Conservation (phyloP, 2,329 filamentous ascomycete species). For the Pseudopithomyces chartarum region DNA sequence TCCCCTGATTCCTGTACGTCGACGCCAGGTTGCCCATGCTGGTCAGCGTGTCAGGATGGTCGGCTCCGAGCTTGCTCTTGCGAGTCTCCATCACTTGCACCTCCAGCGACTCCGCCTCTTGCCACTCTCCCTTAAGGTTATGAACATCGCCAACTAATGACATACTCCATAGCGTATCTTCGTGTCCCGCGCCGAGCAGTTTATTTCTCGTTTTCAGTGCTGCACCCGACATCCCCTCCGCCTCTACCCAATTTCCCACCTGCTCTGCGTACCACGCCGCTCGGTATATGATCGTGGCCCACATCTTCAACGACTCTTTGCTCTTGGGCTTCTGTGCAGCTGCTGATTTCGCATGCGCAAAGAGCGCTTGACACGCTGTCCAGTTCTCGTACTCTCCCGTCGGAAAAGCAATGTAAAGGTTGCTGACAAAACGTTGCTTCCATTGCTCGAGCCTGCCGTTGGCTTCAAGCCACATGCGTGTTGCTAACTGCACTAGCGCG, state of each 20-base stretch:
- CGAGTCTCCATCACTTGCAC: too few relatives aligned
- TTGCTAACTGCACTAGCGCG: conserved; percentile 47
- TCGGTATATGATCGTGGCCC: conserved; percentile 12
- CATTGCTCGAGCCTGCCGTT: conserved; percentile 31
- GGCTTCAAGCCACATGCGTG: conserved; percentile 19
- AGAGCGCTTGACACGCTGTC: conserved; percentile 36
- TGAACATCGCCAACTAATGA: conserved; percentile 4
- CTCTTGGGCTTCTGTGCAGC: not conserved
- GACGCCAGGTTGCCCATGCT: too few relatives aligned
- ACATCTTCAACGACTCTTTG: conserved; percentile 2
- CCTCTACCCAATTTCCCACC: conserved; percentile 8
- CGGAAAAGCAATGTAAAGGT: conserved; percentile 34
- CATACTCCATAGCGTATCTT: conserved; percentile 6
- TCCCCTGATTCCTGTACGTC: too few relatives aligned
- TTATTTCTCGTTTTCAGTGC: conserved; percentile 4
- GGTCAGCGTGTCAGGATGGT: too few relatives aligned
- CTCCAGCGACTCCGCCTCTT: too few relatives aligned
- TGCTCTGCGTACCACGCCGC: conserved; percentile 14
- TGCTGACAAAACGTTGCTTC: conserved; percentile 34
- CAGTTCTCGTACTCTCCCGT: conserved; percentile 36
- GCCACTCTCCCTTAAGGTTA: not conserved
- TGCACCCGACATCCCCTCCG: conserved; percentile 3
- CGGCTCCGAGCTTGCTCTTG: too few relatives aligned
- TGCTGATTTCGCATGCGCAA: conserved; percentile 32
- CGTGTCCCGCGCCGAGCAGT: conserved; percentile 2